These are phyloP conservation scores for Saturnispora mendoncae DNA, from an alignment of 805 yeast genomes.

Conservation along the genomic window DNA sequence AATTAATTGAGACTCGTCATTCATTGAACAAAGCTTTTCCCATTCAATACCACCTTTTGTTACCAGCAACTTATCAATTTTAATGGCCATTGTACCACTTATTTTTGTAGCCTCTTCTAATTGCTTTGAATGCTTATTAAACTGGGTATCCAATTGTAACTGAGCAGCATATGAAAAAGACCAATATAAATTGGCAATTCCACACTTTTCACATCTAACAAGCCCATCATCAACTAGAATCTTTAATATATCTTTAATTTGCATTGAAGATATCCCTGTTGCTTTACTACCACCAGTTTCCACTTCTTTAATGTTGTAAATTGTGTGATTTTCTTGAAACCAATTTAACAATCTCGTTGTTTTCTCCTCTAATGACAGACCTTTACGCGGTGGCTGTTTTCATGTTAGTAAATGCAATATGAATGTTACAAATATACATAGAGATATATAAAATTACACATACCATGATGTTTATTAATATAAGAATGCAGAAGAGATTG, in stretches of 20 bases:
- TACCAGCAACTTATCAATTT: background rate
- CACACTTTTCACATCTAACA: conserved; percentile 47
- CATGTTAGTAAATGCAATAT: conserved; percentile 9
- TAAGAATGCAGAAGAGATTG: conserved; percentile 7
- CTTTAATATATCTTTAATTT: conserved; percentile 43
- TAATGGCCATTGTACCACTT: conserved; percentile 13
- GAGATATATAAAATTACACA: background rate
- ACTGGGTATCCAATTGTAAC: conserved; percentile 11
- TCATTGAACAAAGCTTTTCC: background rate
- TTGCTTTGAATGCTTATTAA: conserved; percentile 9
- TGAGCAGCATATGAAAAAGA: conserved; percentile 31
- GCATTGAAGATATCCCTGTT: conserved; percentile 44
- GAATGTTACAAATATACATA: no score
- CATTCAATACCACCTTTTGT: conserved; percentile 8
- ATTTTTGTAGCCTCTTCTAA: conserved; percentile 13
- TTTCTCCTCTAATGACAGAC: conserved; percentile 33
- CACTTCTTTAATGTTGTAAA: conserved; percentile 43
- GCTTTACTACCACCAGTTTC: conserved; percentile 39
- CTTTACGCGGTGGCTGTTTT: conserved; percentile 18
- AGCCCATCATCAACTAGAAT: conserved; percentile 40
- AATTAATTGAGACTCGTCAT: no score
- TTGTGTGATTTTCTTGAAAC: conserved; percentile 32
- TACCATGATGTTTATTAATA: background rate
- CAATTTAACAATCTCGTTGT: conserved; percentile 30
- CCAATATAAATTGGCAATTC: conserved; percentile 45